A percentile compares a stretch with the other conserved stretches of the same genome.
These are phyloP conservation scores for Hanseniaspora lachancei DNA, from an alignment of 805 yeast species.

Conservation along the genomic window DNA sequence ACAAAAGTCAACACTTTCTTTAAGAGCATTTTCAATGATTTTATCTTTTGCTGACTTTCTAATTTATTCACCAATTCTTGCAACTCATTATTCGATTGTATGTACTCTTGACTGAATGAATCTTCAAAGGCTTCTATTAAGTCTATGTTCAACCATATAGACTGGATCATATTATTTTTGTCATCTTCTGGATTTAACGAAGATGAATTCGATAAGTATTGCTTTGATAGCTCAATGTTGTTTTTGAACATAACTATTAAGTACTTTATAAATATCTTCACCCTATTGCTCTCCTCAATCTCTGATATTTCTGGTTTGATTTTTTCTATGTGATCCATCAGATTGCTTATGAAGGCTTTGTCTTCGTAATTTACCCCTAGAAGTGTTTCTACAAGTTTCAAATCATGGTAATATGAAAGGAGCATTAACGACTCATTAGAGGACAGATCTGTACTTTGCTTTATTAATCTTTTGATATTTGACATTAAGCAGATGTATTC, in stretches of 20 bases:
- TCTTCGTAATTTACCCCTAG: conserved; percentile 45
- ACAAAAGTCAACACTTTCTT: background rate
- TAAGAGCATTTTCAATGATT: conserved; percentile 3
- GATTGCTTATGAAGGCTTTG: conserved; percentile 39
- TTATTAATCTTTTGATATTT: background rate
- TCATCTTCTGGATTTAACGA: background rate
- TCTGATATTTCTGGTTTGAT: conserved; percentile 27
- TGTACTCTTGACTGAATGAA: background rate
- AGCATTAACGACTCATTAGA: conserved; percentile 15
- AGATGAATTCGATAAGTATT: conserved; percentile 31
- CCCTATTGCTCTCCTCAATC: background rate
- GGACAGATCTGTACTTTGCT: conserved; percentile 1
- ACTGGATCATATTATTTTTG: background rate
- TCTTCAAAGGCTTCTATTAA: background rate
- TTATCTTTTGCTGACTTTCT: background rate
- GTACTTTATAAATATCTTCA: conserved; percentile 6
- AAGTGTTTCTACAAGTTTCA: conserved; percentile 64
- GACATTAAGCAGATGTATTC: background rate
- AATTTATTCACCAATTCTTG: conserved; percentile 7
- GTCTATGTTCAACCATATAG: conserved; percentile 11
- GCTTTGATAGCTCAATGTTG: conserved; percentile 27
- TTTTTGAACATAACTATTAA: conserved; percentile 2
- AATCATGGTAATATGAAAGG: conserved; percentile 26
- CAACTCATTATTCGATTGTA: background rate
- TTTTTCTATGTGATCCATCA: conserved; percentile 61